phyloP scores from a whole-genome alignment of 805 yeast genomes.

The Torulaspora maleeae region DNA sequence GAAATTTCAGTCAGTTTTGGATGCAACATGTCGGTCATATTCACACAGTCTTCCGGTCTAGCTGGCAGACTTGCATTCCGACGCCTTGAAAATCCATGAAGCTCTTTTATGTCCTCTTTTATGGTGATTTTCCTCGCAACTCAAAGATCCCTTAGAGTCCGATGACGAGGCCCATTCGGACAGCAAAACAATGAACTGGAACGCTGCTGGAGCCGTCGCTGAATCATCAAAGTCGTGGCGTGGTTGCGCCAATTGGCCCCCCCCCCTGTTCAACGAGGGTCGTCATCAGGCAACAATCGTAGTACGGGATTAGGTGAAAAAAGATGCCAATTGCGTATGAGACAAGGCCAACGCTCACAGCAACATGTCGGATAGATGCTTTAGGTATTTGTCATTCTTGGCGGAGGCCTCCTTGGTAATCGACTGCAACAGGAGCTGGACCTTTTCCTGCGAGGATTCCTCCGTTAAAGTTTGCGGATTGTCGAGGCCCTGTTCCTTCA shows the following conservation, averaged over 20 bases:
- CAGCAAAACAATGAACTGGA: too few relatives aligned
- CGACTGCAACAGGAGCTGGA: slow-evolving; percentile 21
- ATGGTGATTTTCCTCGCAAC: background rate
- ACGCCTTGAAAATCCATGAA: too few relatives aligned
- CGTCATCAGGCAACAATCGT: background rate
- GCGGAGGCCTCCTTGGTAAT: slow-evolving; percentile 15
- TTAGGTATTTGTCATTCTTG: slow-evolving; percentile 17
- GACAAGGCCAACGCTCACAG: slow-evolving; percentile 6
- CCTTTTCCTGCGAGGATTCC: slow-evolving; percentile 32
- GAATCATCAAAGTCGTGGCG: too few relatives aligned
- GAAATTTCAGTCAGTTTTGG: slow-evolving; percentile 37
- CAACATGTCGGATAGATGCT: slow-evolving; percentile 20
- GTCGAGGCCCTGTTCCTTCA: slow-evolving; percentile 33
- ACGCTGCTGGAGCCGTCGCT: too few relatives aligned
- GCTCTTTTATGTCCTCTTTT: background rate
- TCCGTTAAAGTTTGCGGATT: slow-evolving; percentile 31
- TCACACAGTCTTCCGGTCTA: too few relatives aligned
- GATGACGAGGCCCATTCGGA: too few relatives aligned
- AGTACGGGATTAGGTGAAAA: background rate
- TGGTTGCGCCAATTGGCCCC: background rate
- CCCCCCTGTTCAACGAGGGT: background rate
- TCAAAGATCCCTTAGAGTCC: background rate
- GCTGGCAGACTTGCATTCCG: too few relatives aligned
- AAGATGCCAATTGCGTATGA: background rate
- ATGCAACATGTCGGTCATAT: slow-evolving; percentile 22